Evolutionary conservation across 208 protist species (phyloP).

Genomic region (Acanthamoeba rhysodes): DNA sequence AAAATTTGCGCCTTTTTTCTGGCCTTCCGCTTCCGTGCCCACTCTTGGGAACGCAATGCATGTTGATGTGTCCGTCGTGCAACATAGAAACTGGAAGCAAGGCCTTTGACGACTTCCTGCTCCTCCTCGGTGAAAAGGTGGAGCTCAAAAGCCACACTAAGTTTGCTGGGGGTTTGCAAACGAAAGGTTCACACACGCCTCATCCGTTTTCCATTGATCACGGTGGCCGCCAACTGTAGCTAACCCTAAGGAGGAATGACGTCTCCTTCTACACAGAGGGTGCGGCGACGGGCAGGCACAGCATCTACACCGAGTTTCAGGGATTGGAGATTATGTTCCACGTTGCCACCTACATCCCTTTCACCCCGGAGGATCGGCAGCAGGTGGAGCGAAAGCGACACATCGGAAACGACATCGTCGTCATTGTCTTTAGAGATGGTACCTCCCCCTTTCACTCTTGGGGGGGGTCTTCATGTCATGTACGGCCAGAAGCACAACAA

Average conservation of each 20-base stretch:
- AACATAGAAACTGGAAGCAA: constrained; percentile 15
- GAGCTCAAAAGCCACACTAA: neutral
- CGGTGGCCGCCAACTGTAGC: neutral
- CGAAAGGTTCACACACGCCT: neutral
- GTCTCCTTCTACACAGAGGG: neutral
- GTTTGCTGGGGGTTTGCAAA: neutral
- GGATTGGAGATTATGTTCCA: constrained; percentile 81
- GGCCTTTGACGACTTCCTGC: constrained; percentile 46
- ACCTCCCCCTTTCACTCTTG: neutral
- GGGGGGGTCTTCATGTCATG: neutral
- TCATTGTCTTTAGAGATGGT: constrained; percentile 83
- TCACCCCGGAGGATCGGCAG: constrained; percentile 82
- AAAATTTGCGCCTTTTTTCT: neutral
- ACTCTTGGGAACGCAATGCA: neutral
- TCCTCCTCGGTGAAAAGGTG: neutral
- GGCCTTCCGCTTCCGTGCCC: too few relatives aligned
- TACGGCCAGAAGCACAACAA: too few relatives aligned
- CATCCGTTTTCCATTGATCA: too few relatives aligned
- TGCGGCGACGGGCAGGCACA: neutral
- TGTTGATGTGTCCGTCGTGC: neutral
- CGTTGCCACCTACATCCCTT: constrained; percentile 84
- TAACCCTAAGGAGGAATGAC: neutral
- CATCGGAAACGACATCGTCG: constrained; percentile 82
- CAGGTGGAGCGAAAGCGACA: constrained; percentile 84
- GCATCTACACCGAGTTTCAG: constrained; percentile 47